Percentiles rank a stretch among this genome's conserved stretches.
Conservation (phyloP, 768 basidiomycete species). For the Lactarius pseudohatsudake region DNA sequence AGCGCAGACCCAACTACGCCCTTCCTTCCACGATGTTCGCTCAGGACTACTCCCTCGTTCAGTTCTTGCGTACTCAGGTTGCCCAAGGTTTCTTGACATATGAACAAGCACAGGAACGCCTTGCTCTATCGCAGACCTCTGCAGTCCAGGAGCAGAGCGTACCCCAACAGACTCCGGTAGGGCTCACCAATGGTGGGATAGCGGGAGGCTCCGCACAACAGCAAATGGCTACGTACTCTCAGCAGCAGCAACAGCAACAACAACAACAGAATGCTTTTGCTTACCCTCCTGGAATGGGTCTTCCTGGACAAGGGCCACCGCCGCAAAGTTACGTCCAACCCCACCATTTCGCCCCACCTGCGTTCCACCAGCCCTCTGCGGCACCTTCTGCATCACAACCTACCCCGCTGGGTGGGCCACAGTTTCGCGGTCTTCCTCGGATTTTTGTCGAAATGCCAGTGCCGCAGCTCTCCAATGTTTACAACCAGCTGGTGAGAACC, state of each 20-base stretch:
- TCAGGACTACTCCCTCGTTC: neutral
- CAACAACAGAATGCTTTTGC: no score
- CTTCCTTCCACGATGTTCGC: neutral
- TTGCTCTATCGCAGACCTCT: conserved; percentile 5
- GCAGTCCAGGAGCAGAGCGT: conserved; percentile 11
- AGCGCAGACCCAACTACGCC: no score
- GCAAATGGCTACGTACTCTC: conserved; percentile 8
- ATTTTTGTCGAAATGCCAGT: neutral
- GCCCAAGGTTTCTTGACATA: conserved; percentile 8
- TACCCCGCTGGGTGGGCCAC: conserved; percentile 4
- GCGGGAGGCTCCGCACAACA: conserved; percentile 6
- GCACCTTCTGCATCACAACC: conserved; percentile 10
- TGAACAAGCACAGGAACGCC: conserved; percentile 17
- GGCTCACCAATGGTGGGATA: conserved; percentile 1
- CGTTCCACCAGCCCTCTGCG: conserved; percentile 4
- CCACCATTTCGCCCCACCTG: neutral
- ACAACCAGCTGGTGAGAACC: neutral
- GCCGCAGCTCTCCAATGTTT: neutral
- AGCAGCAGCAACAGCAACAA: neutral
- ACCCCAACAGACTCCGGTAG: conserved; percentile 13
- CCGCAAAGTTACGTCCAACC: conserved; percentile 14
- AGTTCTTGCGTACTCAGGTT: neutral
- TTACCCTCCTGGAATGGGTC: conserved; percentile 14
- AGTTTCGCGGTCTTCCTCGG: neutral
- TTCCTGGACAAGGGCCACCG: conserved; percentile 12